phyloP scores from a whole-genome alignment of 2,329 filamentous ascomycete genomes.

The Cercospora berteroae region DNA sequence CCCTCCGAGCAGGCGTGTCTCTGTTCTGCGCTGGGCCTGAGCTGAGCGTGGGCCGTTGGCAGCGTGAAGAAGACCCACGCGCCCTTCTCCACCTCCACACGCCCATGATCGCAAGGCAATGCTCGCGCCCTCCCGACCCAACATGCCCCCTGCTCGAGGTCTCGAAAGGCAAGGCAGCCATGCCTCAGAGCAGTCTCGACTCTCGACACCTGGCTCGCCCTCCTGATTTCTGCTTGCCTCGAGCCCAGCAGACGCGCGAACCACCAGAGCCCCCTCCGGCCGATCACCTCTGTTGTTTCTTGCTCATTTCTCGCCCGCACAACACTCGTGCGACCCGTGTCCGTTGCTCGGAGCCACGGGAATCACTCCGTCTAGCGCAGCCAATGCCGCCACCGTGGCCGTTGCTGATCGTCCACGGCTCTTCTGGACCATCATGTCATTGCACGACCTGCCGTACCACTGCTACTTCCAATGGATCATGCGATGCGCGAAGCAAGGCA shows the following conservation, averaged over 20 bases:
- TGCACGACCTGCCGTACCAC: neutral
- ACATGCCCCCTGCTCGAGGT: neutral
- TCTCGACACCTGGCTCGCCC: neutral
- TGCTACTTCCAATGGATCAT: neutral
- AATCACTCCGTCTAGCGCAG: slow-evolving; percentile 1
- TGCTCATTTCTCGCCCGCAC: slow-evolving; percentile 4
- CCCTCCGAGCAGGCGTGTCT: neutral
- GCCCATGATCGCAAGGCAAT: neutral
- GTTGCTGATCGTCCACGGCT: neutral
- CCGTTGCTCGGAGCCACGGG: slow-evolving; percentile 1
- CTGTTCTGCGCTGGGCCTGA: neutral
- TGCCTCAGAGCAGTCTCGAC: neutral
- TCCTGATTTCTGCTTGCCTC: neutral
- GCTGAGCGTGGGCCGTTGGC: neutral
- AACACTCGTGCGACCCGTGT: neutral
- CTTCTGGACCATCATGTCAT: neutral
- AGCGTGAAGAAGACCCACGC: neutral
- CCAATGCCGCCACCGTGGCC: neutral
- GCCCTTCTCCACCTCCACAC: neutral
- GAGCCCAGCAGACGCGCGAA: neutral
- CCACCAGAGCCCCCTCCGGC: neutral
- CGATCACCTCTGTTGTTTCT: neutral
- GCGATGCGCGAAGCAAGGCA: neutral
- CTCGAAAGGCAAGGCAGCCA: neutral
- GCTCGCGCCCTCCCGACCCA: neutral